phyloP scores from a whole-genome alignment of 2,329 filamentous ascomycete genomes.

The Cercospora sp. region DNA sequence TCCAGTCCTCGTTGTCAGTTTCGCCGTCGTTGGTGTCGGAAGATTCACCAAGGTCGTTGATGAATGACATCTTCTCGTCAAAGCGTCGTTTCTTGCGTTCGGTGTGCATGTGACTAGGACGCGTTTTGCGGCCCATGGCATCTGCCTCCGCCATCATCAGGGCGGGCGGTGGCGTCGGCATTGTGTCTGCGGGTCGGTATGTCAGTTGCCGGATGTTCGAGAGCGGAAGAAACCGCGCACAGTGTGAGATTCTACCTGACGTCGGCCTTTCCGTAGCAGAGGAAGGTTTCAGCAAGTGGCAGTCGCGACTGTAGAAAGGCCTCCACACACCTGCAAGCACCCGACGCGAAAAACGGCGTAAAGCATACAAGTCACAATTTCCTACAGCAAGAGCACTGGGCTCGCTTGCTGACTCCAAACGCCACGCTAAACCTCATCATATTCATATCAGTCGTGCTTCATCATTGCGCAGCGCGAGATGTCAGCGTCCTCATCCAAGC shows the following conservation, averaged over 20 bases:
- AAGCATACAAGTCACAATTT: slow-evolving; percentile 1
- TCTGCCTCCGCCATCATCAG: background rate
- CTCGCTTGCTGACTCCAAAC: slow-evolving; percentile 6
- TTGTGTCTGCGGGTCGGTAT: background rate
- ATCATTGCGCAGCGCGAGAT: background rate
- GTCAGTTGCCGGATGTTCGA: background rate
- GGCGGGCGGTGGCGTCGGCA: background rate
- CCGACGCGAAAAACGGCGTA: background rate
- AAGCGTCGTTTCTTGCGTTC: slow-evolving; percentile 23
- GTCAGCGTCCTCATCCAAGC: slow-evolving; percentile 45
- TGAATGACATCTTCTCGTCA: slow-evolving; percentile 76
- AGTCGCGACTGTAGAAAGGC: background rate
- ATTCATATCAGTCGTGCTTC: background rate
- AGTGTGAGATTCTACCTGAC: background rate
- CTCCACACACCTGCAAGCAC: background rate
- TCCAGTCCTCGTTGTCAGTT: slow-evolving; percentile 97
- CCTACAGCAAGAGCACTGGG: background rate
- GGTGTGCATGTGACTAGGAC: slow-evolving; percentile 25
- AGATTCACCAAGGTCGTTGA: slow-evolving; percentile 48
- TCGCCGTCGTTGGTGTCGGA: slow-evolving; percentile 56
- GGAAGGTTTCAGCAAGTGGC: background rate
- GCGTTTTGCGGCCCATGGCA: background rate
- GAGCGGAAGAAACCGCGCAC: background rate
- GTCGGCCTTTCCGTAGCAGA: background rate
- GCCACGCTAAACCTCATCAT: slow-evolving; percentile 19